Base-by-base conservation (phyloP, 73 alveolate genomes). In the Stentor coeruleus region DNA sequence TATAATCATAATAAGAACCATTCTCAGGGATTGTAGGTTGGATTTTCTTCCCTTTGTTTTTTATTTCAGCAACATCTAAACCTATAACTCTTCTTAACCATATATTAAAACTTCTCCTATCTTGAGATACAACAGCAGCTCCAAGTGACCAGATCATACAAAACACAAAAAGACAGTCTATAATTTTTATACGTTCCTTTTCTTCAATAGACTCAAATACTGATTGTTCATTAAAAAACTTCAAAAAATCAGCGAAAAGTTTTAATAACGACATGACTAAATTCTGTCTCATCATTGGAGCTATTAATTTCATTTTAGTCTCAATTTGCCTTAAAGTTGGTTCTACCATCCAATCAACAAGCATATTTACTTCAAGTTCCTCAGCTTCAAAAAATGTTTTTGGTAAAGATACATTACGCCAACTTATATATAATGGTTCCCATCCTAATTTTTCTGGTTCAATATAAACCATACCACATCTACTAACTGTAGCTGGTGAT, bases 1-100 rank as follows among this genome's bases (percentile, higher is more conserved):
- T 87, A 82, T 95, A 97, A 85, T 98, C 99, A 87, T 93, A 98
- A 58, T 94, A 86, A 60, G 98, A 90, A 3, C 99, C 99, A 58
- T 99, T 91, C 42, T 96, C 99, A 3, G 99, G 99, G 59, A 93
- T 59, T 59, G 76, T 82, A 11, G 97, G 97, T 74, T 89, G 79
- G 74, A 96, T 86, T 90, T 97, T 98, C 95, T 85, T 97, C 89
- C 85, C 88, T 85, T 89, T 95, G 84, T 92, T 91, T 85, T 85
- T 90, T 41, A 88, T 90, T 30, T 88, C 89, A 59, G 90, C 94
- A 35, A 88, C 89, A 85, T 94, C 98, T 35, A 96, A 96, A 57
- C 74, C 87, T 91, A 98, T 90, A 40, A 97, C 83, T 57, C 91
- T 91, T 83, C 98, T 97, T 76, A 97, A 90, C 81, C 85, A 87